These are phyloP conservation scores for Metarhizium anisopliae DNA, from an alignment of 2,329 filamentous ascomycete genomes.

Conservation along the genomic window DNA sequence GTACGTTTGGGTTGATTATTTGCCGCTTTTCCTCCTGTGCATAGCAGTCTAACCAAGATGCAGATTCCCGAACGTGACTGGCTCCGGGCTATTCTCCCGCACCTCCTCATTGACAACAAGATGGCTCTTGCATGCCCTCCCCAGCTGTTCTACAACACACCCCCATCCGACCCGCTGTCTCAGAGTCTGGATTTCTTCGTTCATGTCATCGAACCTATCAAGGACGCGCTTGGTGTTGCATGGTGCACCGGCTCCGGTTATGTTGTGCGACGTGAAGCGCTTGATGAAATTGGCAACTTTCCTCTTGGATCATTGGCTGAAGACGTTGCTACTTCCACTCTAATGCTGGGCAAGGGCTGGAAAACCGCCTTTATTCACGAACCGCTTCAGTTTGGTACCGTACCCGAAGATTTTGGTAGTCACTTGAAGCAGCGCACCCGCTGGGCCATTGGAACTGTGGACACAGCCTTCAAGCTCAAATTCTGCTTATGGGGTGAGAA, in stretches of 20 bases:
- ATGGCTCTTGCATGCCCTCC: conserved; percentile 52
- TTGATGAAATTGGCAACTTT: conserved; percentile 54
- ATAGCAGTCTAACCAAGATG: not conserved
- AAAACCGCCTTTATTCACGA: conserved; percentile 52
- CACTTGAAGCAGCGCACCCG: conserved; percentile 49
- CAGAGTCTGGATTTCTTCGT: conserved; percentile 52
- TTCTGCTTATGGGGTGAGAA: conserved; percentile 48
- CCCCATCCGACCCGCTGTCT: conserved; percentile 46
- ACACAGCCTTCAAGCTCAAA: conserved; percentile 50
- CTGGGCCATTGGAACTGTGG: conserved; percentile 48
- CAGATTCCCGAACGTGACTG: conserved; percentile 53
- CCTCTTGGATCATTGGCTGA: conserved; percentile 51
- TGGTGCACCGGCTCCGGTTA: conserved; percentile 60
- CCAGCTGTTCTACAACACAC: conserved; percentile 56
- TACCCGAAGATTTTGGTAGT: conserved; percentile 46
- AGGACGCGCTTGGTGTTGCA: conserved; percentile 44
- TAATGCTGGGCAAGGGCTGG: conserved; percentile 53
- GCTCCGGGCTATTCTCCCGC: conserved; percentile 50
- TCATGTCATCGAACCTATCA: conserved; percentile 41
- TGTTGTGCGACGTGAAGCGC: conserved; percentile 46
- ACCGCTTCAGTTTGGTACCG: conserved; percentile 49
- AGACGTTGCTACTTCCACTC: conserved; percentile 49
- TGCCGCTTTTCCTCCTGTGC: not conserved
- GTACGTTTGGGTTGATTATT: conserved; percentile 15
- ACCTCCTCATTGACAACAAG: conserved; percentile 47